Base-by-base conservation (phyloP, 2,329 filamentous ascomycete species). In the Ustilaginoidea virens region DNA sequence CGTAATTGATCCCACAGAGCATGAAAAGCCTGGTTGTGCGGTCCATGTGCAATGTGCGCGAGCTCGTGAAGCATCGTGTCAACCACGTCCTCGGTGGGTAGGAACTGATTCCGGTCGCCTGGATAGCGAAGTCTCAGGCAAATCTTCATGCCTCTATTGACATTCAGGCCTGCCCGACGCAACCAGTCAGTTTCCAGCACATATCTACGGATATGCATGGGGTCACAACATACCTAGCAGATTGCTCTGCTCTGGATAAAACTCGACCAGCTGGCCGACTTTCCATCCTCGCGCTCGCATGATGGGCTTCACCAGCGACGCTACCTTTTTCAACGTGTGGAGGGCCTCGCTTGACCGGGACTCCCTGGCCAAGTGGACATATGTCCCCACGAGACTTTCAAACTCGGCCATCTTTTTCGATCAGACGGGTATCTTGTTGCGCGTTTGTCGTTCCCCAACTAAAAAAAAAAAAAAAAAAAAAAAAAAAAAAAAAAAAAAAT, bases 21-120 rank as follows among this genome's bases (percentile, higher is more conserved):
- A 40, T 93, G 74, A 46, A 96, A 96, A 20, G 78, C 68, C 26
- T 62, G 66, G 46, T 94, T 74, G 49, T 96, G 87, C 2, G 81
- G 80, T 0, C 82, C 83, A 50, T 78, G 74, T 8, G 83, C 69
- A 39, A 80, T 93, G 46, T 96, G 87, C n/a, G 73, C 76, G 3
- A 96, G 69, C 60, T 96, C 87, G 48, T 96, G 87, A 13, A 96
- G 70, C 74, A 96, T 80, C 0, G 87, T 96, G 51, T 94, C 85
- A 24, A 83, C 64, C 6, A 93, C 66, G 38, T 80, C 62, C 45
- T 94, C 83, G 33, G 86, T 56, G 1, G 80, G 75, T 13, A 93
- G 52, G 44, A 96, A 96, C 41, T 82, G 74, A 22, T 61, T 71
- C 7, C 69, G 64, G 47, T 92, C 81, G 41, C 69, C 63, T 5